Evolutionary conservation across 1,284 basidiomycete species (phyloP).

Genomic region (Rhodotorula sp.): DNA sequence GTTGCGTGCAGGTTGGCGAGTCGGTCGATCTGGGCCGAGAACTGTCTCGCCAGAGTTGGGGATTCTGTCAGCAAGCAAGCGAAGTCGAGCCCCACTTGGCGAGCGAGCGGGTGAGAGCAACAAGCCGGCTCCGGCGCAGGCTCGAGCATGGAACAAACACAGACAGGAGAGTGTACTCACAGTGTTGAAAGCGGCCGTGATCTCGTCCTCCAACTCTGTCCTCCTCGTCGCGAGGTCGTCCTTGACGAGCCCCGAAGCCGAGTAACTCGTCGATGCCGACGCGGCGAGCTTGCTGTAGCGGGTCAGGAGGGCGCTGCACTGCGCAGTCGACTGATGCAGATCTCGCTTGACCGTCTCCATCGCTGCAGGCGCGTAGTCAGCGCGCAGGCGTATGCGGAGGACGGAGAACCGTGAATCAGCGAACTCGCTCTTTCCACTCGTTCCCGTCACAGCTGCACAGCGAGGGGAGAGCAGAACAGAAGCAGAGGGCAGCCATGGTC

Average conservation of each 20-base stretch:
- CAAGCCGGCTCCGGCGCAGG: neutral
- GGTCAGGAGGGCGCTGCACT: conserved; percentile 80
- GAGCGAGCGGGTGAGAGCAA: neutral
- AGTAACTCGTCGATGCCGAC: conserved; percentile 60
- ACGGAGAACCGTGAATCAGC: neutral
- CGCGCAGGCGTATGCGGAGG: no score
- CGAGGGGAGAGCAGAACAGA: no score
- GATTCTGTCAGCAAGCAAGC: neutral
- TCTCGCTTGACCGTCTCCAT: conserved; percentile 32
- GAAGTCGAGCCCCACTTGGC: neutral
- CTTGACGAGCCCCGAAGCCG: conserved; percentile 33
- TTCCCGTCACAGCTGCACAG: neutral
- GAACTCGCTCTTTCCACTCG: neutral
- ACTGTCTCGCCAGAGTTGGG: conserved; percentile 1
- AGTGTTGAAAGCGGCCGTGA: conserved; percentile 84
- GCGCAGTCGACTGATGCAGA: conserved; percentile 31
- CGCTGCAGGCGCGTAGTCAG: no score
- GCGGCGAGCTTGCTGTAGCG: conserved; percentile 82
- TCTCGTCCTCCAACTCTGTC: conserved; percentile 63
- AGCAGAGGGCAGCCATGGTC: neutral
- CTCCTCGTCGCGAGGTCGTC: conserved; percentile 58
- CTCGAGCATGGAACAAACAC: no score
- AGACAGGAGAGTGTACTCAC: conserved; percentile 53
- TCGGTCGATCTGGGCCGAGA: conserved; percentile 32
- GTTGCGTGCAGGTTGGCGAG: conserved; percentile 33